phyloP scores from a whole-genome alignment of 805 yeast species.

The Yamadazyma tumulicola region DNA sequence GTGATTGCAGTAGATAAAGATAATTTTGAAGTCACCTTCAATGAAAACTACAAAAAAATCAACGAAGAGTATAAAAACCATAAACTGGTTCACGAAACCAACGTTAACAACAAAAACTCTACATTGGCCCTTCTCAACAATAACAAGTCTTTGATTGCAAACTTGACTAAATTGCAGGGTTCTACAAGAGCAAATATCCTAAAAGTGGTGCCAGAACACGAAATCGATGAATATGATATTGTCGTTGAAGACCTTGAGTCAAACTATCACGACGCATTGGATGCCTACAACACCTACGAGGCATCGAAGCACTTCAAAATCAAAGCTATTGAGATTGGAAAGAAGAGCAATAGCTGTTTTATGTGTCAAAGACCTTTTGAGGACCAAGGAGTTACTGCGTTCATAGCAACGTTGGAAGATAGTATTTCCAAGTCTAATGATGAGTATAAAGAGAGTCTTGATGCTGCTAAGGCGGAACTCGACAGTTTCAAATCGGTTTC shows the following conservation, averaged over 20 bases:
- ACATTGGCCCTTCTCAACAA: conserved; percentile 2
- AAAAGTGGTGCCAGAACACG: conserved; percentile 26
- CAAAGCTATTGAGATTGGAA: conserved; percentile 65
- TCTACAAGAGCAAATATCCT: conserved; percentile 15
- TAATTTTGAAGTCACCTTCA: conserved; percentile 4
- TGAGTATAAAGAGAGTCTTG: conserved; percentile 25
- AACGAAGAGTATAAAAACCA: neutral
- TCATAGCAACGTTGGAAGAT: conserved; percentile 24
- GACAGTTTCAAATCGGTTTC: conserved; percentile 27
- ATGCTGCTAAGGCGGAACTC: conserved; percentile 29
- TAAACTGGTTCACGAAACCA: conserved; percentile 3
- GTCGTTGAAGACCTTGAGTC: conserved; percentile 55
- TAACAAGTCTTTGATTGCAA: conserved; percentile 1
- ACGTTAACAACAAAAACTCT: conserved; percentile 1
- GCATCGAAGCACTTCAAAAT: conserved; percentile 68
- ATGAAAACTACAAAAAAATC: neutral
- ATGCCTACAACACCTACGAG: conserved; percentile 62
- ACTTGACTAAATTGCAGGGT: conserved; percentile 1
- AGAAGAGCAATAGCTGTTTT: conserved; percentile 55
- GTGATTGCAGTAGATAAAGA: conserved; percentile 1
- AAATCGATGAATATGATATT: conserved; percentile 50
- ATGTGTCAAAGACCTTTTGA: conserved; percentile 70
- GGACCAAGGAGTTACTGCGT: conserved; percentile 27
- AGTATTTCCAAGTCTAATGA: conserved; percentile 23
- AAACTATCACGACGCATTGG: conserved; percentile 57